These are phyloP conservation scores for Eucalyptus fibrosa DNA, from an alignment of 345 rosid genomes.

Conservation along the genomic window DNA sequence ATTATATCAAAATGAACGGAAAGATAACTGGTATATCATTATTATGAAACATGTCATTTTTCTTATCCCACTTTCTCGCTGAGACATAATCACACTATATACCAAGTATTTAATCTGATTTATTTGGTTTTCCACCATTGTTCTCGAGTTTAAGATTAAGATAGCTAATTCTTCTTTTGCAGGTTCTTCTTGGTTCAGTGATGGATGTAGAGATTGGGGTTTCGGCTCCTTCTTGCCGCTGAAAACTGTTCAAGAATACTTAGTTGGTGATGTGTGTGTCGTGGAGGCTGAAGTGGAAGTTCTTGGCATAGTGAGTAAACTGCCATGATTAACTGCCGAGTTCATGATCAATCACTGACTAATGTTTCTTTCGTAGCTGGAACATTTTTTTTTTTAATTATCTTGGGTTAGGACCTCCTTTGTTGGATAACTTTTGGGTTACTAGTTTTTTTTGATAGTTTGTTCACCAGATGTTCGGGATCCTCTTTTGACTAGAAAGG, in stretches of 20 bases:
- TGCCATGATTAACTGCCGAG: background rate
- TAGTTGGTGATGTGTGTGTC: background rate
- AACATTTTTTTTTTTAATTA: background rate
- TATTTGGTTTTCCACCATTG: background rate
- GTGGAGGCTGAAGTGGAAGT: background rate
- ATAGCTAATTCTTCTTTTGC: background rate
- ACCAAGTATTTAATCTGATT: background rate
- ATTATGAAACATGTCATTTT: background rate
- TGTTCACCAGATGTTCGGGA: background rate
- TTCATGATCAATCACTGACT: background rate
- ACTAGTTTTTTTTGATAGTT: background rate
- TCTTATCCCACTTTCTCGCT: background rate
- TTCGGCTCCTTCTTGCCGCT: background rate
- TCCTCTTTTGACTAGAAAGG: background rate
- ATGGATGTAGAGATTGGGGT: rapidly evolving
- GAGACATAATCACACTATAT: background rate
- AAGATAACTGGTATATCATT: background rate
- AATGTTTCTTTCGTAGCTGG: background rate
- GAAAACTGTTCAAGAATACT: background rate
- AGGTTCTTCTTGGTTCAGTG: background rate
- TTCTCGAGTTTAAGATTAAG: background rate
- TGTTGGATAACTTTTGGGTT: background rate
- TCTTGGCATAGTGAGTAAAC: background rate
- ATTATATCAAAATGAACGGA: background rate
- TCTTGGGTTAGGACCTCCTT: background rate